Percentiles rank a stretch among this genome's conserved stretches.
phyloP scores from a whole-genome alignment of 768 basidiomycete genomes.

The Hygrophoropsis aurantiaca region DNA sequence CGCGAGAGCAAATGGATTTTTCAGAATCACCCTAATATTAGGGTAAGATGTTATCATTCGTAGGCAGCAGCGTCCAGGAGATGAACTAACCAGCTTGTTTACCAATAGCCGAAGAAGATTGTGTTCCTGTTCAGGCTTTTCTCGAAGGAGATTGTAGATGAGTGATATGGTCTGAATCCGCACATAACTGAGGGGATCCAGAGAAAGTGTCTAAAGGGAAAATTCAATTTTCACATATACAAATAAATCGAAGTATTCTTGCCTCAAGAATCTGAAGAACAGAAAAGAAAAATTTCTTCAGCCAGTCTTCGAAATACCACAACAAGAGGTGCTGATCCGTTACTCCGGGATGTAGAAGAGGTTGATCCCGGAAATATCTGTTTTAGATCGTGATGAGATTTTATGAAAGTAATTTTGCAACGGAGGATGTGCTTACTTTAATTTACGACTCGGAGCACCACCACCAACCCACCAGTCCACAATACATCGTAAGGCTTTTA shows the following conservation, averaged over 20 bases:
- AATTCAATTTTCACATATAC: background rate
- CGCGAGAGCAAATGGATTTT: conserved; percentile 82
- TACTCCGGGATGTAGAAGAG: conserved; percentile 57
- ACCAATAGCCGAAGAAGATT: conserved; percentile 90
- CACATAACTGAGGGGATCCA: conserved; percentile 86
- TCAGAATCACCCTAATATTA: conserved; percentile 79
- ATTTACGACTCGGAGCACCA: conserved; percentile 83
- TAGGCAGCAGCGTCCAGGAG: background rate
- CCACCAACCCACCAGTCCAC: conserved; percentile 98
- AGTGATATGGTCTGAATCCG: conserved; percentile 81
- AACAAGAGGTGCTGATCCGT: conserved; percentile 73
- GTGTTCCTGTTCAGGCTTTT: conserved; percentile 96
- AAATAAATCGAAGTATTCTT: background rate
- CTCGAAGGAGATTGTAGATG: conserved; percentile 76
- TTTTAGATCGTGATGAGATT: background rate
- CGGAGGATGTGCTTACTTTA: conserved; percentile 78
- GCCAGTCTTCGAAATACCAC: conserved; percentile 96
- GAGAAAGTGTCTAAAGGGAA: conserved; percentile 61
- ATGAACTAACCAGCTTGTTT: conserved; percentile 78
- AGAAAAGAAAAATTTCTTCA: conserved; percentile 96
- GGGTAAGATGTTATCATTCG: background rate
- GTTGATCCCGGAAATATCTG: conserved; percentile 92
- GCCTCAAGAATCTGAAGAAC: conserved; percentile 90
- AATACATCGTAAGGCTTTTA: conserved; percentile 88
- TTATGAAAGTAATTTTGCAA: conserved; percentile 1